phyloP scores from a whole-genome alignment of 31 red algal species.

The Asparagopsis taxiformis region DNA sequence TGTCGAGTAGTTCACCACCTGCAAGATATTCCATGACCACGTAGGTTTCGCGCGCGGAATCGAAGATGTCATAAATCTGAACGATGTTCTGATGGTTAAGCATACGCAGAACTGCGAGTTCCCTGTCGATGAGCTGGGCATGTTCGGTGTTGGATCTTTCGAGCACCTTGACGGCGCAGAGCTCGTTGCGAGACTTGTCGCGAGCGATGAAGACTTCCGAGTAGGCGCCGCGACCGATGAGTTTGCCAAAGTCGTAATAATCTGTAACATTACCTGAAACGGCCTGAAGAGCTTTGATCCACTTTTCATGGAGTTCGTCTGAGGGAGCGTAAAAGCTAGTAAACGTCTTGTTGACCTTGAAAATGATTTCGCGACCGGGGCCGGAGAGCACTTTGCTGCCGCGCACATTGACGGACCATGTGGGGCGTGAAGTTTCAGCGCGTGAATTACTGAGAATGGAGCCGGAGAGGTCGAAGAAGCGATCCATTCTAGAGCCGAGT shows the following conservation, averaged over 20 bases:
- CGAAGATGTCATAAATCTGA: constrained; percentile 85
- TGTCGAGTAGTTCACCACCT: constrained; percentile 85
- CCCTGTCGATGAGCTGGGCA: constrained; percentile 64
- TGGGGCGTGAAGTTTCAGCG: constrained; percentile 21
- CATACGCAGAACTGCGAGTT: constrained; percentile 57
- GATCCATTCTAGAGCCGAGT: constrained; percentile 49
- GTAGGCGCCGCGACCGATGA: constrained; percentile 75
- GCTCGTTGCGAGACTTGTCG: constrained; percentile 51
- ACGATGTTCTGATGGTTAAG: constrained; percentile 72
- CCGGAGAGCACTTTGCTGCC: constrained; percentile 48
- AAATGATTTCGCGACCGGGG: constrained; percentile 45
- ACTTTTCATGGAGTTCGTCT: constrained; percentile 53
- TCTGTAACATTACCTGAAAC: constrained; percentile 48
- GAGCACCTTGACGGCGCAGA: constrained; percentile 73
- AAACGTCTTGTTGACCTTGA: constrained; percentile 62
- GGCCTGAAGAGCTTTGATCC: constrained; percentile 63
- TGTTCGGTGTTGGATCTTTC: constrained; percentile 60
- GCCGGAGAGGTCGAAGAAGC: constrained; percentile 57
- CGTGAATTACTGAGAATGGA: constrained; percentile 59
- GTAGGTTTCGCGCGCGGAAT: constrained; percentile 68
- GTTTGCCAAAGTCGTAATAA: constrained; percentile 72
- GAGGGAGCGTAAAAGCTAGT: constrained; percentile 46
- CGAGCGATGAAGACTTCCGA: constrained; percentile 63
- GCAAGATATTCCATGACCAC: constrained; percentile 93
- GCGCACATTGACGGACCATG: constrained; percentile 58